These are phyloP conservation scores for Aspergillus cavernicola DNA, from an alignment of 495 filamentous ascomycete species.

Conservation along the genomic window DNA sequence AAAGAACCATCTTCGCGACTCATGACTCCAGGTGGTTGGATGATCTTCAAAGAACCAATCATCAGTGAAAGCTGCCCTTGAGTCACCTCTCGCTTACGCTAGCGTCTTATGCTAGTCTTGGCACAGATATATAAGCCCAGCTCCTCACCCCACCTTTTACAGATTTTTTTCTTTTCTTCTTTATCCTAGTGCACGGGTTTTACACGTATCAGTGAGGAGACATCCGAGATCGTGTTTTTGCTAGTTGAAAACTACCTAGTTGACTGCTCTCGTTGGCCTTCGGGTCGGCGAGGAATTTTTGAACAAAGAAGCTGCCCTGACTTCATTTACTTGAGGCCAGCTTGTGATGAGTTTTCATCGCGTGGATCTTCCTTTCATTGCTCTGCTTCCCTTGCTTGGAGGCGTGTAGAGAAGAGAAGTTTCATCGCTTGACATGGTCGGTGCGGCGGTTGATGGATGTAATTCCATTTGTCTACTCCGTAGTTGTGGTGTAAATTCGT, in stretches of 20 bases:
- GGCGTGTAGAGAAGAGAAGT: conserved; percentile 44
- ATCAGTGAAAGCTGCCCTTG: too few species aligned
- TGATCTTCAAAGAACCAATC: too few species aligned
- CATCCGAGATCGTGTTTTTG: conserved; percentile 57
- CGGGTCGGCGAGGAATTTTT: conserved; percentile 51
- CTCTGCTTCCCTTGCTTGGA: conserved; percentile 38
- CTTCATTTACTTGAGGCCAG: conserved; percentile 18
- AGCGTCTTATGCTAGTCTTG: conserved; percentile 21
- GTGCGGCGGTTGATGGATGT: too few species aligned
- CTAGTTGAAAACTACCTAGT: conserved; percentile 58
- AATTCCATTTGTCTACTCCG: too few species aligned
- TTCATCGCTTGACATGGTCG: too few species aligned
- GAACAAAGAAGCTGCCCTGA: conserved; percentile 34
- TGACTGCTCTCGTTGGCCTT: conserved; percentile 45
- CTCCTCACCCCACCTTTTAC: conserved; percentile 13
- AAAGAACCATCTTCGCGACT: too few species aligned
- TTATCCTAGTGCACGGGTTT: conserved; percentile 54
- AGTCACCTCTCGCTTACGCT: conserved; percentile 34
- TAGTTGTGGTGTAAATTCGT: too few species aligned
- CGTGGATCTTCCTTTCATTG: conserved; percentile 45
- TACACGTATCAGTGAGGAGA: conserved; percentile 57
- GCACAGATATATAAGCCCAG: conserved; percentile 20
- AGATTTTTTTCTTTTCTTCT: conserved; percentile 40
- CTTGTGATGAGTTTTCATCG: conserved; percentile 11
- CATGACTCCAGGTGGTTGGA: too few species aligned